phyloP scores from a whole-genome alignment of 495 filamentous ascomycete genomes.

The Hamigera avellanea region DNA sequence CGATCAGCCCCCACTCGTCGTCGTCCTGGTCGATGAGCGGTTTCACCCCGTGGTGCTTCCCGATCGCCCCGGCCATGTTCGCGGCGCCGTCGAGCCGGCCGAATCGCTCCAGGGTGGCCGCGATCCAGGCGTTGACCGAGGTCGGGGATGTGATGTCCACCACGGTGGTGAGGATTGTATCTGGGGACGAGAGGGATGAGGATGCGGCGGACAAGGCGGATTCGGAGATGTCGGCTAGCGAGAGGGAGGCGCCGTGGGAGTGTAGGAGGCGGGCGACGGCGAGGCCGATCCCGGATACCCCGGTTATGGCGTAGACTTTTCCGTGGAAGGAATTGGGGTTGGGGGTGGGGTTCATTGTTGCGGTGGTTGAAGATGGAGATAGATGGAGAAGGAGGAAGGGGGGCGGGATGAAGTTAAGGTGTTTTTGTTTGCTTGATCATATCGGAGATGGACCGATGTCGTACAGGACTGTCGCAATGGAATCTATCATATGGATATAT shows the following conservation, averaged over 20 bases:
- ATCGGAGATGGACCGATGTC: no score
- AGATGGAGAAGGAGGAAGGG: no score
- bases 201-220: constrained; percentile 20
- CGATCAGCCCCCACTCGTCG: constrained; percentile 41
- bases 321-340: constrained; percentile 20
- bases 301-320: constrained; percentile 44
- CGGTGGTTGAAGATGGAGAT: no score
- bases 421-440: no score
- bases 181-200: constrained; percentile 1
- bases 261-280: constrained; percentile 41
- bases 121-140: constrained; percentile 38
- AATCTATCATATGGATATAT: no score
- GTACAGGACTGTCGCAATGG: no score
- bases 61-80: constrained; percentile 44
- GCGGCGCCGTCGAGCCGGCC: constrained; percentile 44
- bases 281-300: constrained; percentile 45
- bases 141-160: constrained; percentile 28
- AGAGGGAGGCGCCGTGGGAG: constrained; percentile 34
- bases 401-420: no score
- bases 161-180: constrained; percentile 15
- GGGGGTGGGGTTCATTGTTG: no score
- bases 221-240: constrained; percentile 38
- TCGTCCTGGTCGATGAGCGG: constrained; percentile 27
- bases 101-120: constrained; percentile 26
- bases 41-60: constrained; percentile 19